A percentile compares a stretch with the other conserved stretches of the same genome.
Conservation (phyloP, 1,284 basidiomycete genomes). For the Xerocomus nothofagi region DNA sequence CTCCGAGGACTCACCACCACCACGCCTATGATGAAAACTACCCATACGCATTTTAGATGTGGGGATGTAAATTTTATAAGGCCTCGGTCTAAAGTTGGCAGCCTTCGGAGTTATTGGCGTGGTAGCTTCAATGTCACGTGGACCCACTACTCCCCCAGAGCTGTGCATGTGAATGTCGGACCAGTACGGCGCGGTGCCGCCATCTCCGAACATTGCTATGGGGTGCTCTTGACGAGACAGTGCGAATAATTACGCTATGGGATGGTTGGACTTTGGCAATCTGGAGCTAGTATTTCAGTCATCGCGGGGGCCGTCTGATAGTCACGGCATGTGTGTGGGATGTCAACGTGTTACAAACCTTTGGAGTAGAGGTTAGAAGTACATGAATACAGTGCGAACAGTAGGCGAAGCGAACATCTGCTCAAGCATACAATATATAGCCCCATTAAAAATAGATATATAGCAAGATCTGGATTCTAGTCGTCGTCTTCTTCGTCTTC, state of each 20-base stretch:
- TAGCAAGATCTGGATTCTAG: not conserved
- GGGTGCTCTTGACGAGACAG: not conserved
- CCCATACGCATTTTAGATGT: no score
- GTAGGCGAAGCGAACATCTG: not conserved
- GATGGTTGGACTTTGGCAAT: not conserved
- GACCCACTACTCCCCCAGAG: no score
- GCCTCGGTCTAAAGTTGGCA: no score
- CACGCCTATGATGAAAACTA: no score
- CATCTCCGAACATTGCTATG: no score
- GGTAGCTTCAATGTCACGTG: no score
- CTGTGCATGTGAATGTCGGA: no score
- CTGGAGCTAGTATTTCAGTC: not conserved
- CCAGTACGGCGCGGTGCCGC: no score
- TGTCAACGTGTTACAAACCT: not conserved
- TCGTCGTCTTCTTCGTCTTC: constrained; percentile 23
- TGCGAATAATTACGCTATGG: not conserved
- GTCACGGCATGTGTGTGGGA: not conserved
- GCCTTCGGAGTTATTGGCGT: no score
- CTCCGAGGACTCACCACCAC: no score
- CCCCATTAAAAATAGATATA: not conserved
- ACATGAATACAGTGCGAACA: constrained; percentile 4
- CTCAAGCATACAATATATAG: constrained; percentile 1
- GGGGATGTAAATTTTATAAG: no score
- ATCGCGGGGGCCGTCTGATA: not conserved
- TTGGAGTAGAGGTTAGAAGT: constrained; percentile 10